phyloP scores from a whole-genome alignment of 768 basidiomycete genomes.

The Clitopilus passeckerianus region DNA sequence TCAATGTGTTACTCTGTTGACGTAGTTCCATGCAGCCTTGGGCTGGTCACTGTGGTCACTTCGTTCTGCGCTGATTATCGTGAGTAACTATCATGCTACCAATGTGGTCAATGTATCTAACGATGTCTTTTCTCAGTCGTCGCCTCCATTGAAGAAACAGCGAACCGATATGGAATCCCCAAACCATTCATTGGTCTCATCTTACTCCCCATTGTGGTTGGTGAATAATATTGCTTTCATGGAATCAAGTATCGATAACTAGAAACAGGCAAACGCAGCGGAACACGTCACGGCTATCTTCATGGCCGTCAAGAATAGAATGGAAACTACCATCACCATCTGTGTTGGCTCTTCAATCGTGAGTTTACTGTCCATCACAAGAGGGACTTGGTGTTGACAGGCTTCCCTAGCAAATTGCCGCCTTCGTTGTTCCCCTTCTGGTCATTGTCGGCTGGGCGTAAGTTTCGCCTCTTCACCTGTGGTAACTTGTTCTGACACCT shows the following conservation, averaged over 20 bases:
- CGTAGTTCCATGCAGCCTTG: constrained; percentile 36
- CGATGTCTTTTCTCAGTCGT: constrained; percentile 49
- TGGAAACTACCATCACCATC: constrained; percentile 69
- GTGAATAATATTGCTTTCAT: constrained; percentile 16
- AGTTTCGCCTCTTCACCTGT: constrained; percentile 22
- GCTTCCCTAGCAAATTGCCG: constrained; percentile 66
- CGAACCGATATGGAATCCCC: constrained; percentile 73
- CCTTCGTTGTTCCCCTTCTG: constrained; percentile 82
- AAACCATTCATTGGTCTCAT: constrained; percentile 86
- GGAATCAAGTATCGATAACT: background rate
- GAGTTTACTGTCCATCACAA: constrained; percentile 17
- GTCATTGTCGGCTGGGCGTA: constrained; percentile 88
- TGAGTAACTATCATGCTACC: constrained; percentile 30
- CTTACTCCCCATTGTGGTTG: constrained; percentile 80
- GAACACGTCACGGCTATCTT: constrained; percentile 85
- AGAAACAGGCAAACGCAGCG: constrained; percentile 64
- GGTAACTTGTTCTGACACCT: constrained; percentile 1
- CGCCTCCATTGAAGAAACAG: constrained; percentile 89
- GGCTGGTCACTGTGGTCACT: constrained; percentile 74
- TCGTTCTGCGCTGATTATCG: constrained; percentile 88
- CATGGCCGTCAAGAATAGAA: constrained; percentile 76
- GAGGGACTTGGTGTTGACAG: background rate
- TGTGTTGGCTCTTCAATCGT: constrained; percentile 82
- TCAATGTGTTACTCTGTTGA: constrained; percentile 1
- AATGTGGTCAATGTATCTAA: constrained; percentile 16